Evolutionary conservation across 1,284 basidiomycete species (phyloP), one percentile per base, ranked within the genome.

Genomic region (Heterobasidion annosum): DNA sequence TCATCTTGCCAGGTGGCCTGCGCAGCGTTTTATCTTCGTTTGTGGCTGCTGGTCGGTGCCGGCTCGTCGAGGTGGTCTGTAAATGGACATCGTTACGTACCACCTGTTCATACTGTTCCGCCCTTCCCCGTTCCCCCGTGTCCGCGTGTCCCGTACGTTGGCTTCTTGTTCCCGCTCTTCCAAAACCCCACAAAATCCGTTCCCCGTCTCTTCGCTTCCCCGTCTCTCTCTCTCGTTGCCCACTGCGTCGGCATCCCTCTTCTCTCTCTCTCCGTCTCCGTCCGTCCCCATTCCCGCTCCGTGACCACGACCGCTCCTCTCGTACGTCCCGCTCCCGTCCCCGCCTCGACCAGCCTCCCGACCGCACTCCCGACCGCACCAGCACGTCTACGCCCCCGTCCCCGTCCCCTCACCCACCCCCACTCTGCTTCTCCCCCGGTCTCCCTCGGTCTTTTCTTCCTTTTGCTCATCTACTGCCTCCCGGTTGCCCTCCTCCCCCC

Each of bases 401-500:
- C 37, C 37, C 37, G 33, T 58, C 56, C 57, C 51, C 55, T 50
- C 53, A 54, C 54, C 51, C 52, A 56, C 54, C 57, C 52, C 50
- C 48, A 43, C 52, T 54, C 44, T 55, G 57, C 52, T 37, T 37
- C 46, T 35, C 25, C 25, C 25, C 25, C 4, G 25, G 25, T 32
- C 16, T 52, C 55, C 51, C 54, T 54, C 53, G 48, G 34, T 52
- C 53, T 48, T 56, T 56, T 56, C 25, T 25, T 25, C 5, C 56
- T 59, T 58, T 57, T 59, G 48, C 48, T 51, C 56, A 53, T 60
- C 53, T 56, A 56, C 54, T 61, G 56, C 56, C 56, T 53, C n/a
- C n/a, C 53, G 52, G 52, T 56, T 50, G 56, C 16, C 6, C 18
- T n/a, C 18, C 2, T 2, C 18, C 18, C 16, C 37, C 34, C 48